Base-by-base conservation (phyloP, 108 stramenopile species). In the Cyclotella choctawhatcheeana region DNA sequence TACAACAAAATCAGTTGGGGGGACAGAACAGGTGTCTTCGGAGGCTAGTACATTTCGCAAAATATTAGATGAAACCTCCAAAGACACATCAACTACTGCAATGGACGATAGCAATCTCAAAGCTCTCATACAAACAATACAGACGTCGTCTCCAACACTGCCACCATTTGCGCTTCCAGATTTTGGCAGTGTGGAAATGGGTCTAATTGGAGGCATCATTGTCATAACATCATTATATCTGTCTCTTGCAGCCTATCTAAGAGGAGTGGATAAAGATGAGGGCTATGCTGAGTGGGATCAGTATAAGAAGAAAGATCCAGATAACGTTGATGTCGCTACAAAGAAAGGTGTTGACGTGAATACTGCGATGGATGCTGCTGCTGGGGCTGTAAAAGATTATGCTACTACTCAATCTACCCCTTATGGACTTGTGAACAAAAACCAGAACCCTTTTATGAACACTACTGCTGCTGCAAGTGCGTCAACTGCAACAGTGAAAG, bases 341-440 rank as follows among this genome's bases (percentile, higher is more conserved):
- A 56, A 30, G 55, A 31, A 31, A 52, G 51, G 10, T 52, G 10
- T 10, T 3, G 35, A 60, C 43, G 37, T 60, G 10, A 40, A 60
- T 30, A 21, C 37, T 21, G 59, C 59, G 2, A 27, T 60, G 13
- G 20, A 60, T 60, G 59, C 59, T 60, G 59, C 59, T 21, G 40
- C 43, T 12, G 24, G 16, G 21, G 59, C 59, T 1, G 29, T 60
- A n/a, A 40, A 60, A 24, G 59, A 60, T 60, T 21, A n/a, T n/a
- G n/a, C 59, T 40, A 30, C 20, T 21, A 51, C 45, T 26, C 51
- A 40, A 55, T 48, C 78, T 22, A 54, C 58, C 8, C 78, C 78
- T 24, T 79, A 79, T 50, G 78, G 78, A 53, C 53, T 79, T 17
- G 53, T 50, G 2, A 79, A 79, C 31, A 44, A 44, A 13, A 31